Percentiles rank a stretch among this genome's conserved stretches.
These are phyloP conservation scores for Phytophthora pisi DNA, from an alignment of 352 stramenopile genomes.

Conservation along the genomic window DNA sequence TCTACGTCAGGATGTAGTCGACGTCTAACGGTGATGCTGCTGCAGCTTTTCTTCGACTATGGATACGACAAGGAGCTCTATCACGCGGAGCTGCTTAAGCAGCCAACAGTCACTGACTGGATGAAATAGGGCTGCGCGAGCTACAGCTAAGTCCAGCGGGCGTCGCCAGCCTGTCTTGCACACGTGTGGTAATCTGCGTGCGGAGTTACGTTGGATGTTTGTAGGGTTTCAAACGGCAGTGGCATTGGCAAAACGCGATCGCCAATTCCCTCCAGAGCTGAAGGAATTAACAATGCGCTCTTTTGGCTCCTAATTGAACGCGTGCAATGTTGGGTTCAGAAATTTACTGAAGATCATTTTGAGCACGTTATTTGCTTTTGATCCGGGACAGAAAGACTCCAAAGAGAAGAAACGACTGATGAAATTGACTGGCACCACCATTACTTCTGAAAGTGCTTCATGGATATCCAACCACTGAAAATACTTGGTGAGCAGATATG, in stretches of 20 bases:
- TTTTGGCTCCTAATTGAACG: not conserved
- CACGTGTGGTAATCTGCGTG: not conserved
- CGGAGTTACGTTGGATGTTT: not conserved
- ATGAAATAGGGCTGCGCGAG: conserved; percentile 45
- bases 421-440: not conserved
- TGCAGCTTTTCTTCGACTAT: conserved; percentile 90
- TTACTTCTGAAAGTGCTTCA: not conserved
- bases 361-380: not conserved
- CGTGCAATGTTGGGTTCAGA: not conserved
- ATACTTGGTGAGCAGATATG: not conserved
- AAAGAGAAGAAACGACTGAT: not conserved
- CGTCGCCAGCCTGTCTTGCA: not conserved
- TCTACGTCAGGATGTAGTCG: not conserved
- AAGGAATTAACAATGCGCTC: not conserved
- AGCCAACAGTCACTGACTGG: conserved; percentile 67
- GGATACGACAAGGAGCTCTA: conserved; percentile 78
- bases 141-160: conserved; percentile 1
- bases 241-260: not conserved
- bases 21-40: not conserved
- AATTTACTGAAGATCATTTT: conserved; percentile 2
- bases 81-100: conserved; percentile 62
- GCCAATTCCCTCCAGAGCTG: not conserved
- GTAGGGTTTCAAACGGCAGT: not conserved
- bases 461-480: not conserved
- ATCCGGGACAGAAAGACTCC: not conserved